phyloP scores from a whole-genome alignment of 176 grass and related monocot genomes.

The Ampelocalamus luodianensis region DNA sequence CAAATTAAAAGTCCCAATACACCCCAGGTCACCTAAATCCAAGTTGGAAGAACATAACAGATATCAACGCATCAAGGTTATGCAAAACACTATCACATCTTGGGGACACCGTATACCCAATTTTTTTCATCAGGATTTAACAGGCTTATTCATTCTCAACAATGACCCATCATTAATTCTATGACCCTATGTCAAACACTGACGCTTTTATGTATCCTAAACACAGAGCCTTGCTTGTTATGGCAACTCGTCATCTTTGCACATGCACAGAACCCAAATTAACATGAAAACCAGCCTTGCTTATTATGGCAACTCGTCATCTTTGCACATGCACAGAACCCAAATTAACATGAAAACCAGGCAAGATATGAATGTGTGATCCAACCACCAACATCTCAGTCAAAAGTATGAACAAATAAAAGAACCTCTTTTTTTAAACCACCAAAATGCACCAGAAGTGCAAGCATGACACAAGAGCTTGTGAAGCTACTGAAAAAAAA shows the following conservation, averaged over 20 bases:
- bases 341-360: conserved; percentile 25
- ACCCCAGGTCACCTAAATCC: neutral
- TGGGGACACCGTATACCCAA: too few relatives aligned
- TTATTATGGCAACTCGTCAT: neutral
- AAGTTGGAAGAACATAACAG: too few relatives aligned
- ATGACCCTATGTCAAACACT: neutral
- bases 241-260: neutral
- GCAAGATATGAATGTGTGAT: neutral
- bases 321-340: conserved; percentile 21
- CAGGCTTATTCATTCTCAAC: neutral
- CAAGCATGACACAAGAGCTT: conserved; percentile 1
- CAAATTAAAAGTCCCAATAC: neutral
- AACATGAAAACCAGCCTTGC: conserved; percentile 7
- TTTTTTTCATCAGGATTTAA: neutral
- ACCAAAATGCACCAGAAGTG: conserved; percentile 8
- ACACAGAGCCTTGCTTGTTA: neutral
- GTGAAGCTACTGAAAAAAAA: conserved; percentile 13
- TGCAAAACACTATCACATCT: too few relatives aligned
- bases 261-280: conserved; percentile 30
- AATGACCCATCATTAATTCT: neutral
- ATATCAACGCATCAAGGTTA: too few relatives aligned
- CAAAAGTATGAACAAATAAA: neutral
- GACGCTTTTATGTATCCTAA: neutral
- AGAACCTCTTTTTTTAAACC: neutral
- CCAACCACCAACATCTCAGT: neutral